Base-by-base conservation (phyloP, 805 yeast genomes). In the Myxozyma neotropica region DNA sequence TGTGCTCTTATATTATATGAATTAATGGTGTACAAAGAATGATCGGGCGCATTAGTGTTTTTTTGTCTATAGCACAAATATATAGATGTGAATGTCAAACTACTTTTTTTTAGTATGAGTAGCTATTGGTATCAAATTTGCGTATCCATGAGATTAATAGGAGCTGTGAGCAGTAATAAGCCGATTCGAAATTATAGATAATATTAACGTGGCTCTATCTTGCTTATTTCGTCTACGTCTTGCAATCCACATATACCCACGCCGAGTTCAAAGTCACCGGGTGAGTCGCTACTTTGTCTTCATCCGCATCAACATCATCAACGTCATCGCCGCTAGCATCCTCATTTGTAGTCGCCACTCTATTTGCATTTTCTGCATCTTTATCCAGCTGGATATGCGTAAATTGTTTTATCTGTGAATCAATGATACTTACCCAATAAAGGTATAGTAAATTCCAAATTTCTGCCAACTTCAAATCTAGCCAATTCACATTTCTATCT, bases 31-130 rank as follows among this genome's bases (percentile, higher is more conserved):
- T 49, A 49, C 53, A 36, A 36, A 49, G 53, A 49, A 49, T 38
- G 53, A 49, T 49, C 44, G 15, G 53, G 53, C 53, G 53, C 53
- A 49, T 49, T 46, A 47, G 39, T 47, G 51, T 36, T 49, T 35
- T 49, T 36, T 49, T 24, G n/a, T 38, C 33, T 19, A 52, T 39
- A 52, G 51, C 51, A 47, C 51, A 47, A 35, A 33, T 47, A 33
- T 31, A 31, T 47, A 33, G 51, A 47, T 47, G 51, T 47, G 51
- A 47, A 31, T 33, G 27, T 47, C 27, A 19, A 17, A 31, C 26
- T 33, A 17, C 21, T 27, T 21, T 23, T 47, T 19, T 47, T 15
- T 29, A 29, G 10, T 29, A 29, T 29, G 6, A 29, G 10, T 29
- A 29, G 33, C 33, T 29, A 29, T 29, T 29, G 33, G 33, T 29